A percentile compares a stretch with the other conserved stretches of the same genome.
These are phyloP conservation scores for Arthrobotrys sphaeroides DNA, from an alignment of 2,329 filamentous ascomycete genomes.

Conservation along the genomic window DNA sequence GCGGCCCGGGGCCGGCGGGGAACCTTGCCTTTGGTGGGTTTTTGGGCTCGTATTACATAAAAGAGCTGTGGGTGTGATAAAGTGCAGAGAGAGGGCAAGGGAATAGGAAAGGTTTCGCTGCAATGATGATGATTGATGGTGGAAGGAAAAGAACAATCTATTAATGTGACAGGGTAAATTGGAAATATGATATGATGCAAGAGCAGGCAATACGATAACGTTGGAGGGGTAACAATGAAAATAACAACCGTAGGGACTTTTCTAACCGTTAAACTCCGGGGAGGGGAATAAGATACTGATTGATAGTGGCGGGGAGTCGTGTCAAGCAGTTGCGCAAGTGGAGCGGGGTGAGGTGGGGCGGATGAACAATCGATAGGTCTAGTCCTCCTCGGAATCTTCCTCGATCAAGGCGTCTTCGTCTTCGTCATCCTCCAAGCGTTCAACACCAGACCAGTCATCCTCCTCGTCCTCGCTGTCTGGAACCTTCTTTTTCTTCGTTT, in stretches of 20 bases:
- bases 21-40: neutral
- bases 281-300: neutral
- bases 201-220: neutral
- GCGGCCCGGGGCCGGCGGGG: slow-evolving; percentile 15
- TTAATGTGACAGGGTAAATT: neutral
- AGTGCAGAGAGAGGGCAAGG: neutral
- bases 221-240: neutral
- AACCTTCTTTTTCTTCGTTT: slow-evolving; percentile 59
- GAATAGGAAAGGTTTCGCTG: neutral
- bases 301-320: slow-evolving; percentile 10
- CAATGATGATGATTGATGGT: neutral
- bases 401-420: slow-evolving; percentile 3
- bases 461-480: slow-evolving; percentile 61
- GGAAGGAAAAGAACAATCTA: neutral
- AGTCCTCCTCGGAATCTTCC: slow-evolving; percentile 57
- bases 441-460: too few species aligned
- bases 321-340: slow-evolving; percentile 10
- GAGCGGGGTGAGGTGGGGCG: slow-evolving; percentile 11
- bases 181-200: slow-evolving; percentile 1
- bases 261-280: slow-evolving; percentile 14
- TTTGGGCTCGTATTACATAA: neutral
- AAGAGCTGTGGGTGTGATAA: neutral
- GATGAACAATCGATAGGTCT: neutral
- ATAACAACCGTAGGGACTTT: neutral
- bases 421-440: slow-evolving; percentile 53